Base-by-base conservation (phyloP, 2,329 filamentous ascomycete genomes). In the Colletotrichum tropicale region DNA sequence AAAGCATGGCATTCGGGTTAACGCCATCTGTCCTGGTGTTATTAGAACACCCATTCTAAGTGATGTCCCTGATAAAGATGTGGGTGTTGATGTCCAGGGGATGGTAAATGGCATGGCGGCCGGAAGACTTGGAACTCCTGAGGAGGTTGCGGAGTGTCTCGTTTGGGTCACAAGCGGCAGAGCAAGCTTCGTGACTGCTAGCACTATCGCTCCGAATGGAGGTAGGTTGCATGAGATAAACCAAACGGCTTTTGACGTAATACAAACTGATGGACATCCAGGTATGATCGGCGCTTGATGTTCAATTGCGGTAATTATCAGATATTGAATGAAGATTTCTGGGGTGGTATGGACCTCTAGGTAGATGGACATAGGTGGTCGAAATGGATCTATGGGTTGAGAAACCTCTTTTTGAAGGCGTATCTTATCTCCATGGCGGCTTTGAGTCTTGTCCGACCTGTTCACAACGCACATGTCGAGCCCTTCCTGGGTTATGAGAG, bases 241-340 rank as follows among this genome's bases (percentile, higher is more conserved):
- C 0, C 0, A 7, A 21, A 52, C 8, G 10, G 16, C 12, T 21
- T 7, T 21, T 52, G 43, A 21, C 43, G 10, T 6, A 10, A 21
- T 18, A 21, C 2, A 12, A 21, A 21, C 10, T 52, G 12, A 52
- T 9, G n/a, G n/a, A n/a, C 21, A 13, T 21, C n/a, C n/a, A 52
- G 43, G 43, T 21, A 52, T 52, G 43, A 21, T 52, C 5, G 43
- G 43, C 43, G 43, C 43, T 52, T 52, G 16, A 21, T 38, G 36
- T 38, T 38, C 36, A 0, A 0, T 21, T 21, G 0, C 43, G n/a
- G n/a, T 1, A 21, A 8, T 52, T 0, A 21, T 43, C 18, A n/a
- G 9, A 52, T 13, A 0, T 13, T 21, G 43, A 52, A 52, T 43
- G 18, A 43, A 43, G 18, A 0, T n/a, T 43, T 43, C 1, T n/a